Evolutionary conservation across 148 eudicot species (phyloP).

Genomic region (Salicornia ramosissima): DNA sequence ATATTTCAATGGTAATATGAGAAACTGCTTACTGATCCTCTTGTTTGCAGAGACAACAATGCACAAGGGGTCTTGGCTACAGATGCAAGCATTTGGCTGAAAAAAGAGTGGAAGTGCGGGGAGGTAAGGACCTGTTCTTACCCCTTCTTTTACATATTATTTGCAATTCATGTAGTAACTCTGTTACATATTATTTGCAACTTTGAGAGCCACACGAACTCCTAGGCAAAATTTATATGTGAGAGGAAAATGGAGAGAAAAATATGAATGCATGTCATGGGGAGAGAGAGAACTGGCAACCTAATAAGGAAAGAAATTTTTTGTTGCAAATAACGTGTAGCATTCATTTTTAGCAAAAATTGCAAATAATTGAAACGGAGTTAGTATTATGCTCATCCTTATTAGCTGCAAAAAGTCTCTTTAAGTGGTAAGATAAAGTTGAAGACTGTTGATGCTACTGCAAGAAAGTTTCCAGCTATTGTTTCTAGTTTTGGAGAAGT

Average conservation of each 20-base stretch:
- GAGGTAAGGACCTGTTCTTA: conserved; percentile 44
- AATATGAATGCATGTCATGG: too few species aligned
- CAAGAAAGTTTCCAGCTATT: neutral
- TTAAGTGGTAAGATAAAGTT: neutral
- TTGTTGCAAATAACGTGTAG: too few species aligned
- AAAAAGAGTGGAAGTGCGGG: conserved; percentile 64
- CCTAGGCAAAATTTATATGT: too few species aligned
- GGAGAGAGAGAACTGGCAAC: too few species aligned
- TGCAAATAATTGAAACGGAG: too few species aligned
- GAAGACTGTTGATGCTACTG: neutral
- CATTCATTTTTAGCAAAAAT: too few species aligned
- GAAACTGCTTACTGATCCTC: neutral
- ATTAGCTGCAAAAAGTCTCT: neutral
- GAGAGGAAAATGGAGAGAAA: too few species aligned
- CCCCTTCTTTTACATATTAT: neutral
- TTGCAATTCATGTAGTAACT: neutral
- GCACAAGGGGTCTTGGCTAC: conserved; percentile 27
- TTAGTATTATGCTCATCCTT: too few species aligned
- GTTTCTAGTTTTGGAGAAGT: neutral
- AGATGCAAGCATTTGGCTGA: conserved; percentile 66
- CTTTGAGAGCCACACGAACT: too few species aligned
- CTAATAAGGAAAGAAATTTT: too few species aligned
- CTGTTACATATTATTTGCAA: too few species aligned
- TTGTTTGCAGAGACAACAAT: conserved; percentile 35
- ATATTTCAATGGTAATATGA: neutral